These are phyloP conservation scores for Whalleya microplaca DNA, from an alignment of 2,329 filamentous ascomycete genomes.

Conservation along the genomic window DNA sequence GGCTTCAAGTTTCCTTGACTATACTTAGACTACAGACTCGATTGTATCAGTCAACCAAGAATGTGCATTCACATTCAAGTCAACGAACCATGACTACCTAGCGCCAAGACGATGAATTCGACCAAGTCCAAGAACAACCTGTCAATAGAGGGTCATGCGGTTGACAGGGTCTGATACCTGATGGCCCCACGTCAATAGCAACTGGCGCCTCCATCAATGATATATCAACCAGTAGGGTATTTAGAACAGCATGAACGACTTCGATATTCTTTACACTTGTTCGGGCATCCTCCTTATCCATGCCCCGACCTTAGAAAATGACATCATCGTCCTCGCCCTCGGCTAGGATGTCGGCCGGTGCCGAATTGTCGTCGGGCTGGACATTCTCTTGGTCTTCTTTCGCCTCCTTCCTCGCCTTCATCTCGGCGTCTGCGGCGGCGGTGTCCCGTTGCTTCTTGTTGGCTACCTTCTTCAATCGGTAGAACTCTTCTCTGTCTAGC, in stretches of 20 bases:
- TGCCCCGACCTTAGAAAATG: conserved; percentile 65
- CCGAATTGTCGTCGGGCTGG: conserved; percentile 45
- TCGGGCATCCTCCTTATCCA: not conserved
- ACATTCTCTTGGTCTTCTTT: conserved; percentile 45
- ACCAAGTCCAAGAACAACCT: too few species aligned
- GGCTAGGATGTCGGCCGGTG: conserved; percentile 68
- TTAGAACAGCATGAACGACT: not conserved
- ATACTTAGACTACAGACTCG: too few species aligned
- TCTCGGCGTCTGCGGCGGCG: conserved; percentile 72
- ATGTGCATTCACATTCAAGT: too few species aligned
- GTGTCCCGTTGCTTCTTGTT: conserved; percentile 81
- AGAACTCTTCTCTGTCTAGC: conserved; percentile 97
- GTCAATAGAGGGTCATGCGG: too few species aligned
- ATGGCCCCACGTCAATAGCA: too few species aligned
- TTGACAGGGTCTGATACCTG: too few species aligned
- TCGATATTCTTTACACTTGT: not conserved
- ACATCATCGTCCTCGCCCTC: conserved; percentile 82
- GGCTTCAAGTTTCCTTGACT: too few species aligned
- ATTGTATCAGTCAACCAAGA: too few species aligned
- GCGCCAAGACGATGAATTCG: too few species aligned
- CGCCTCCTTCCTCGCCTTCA: conserved; percentile 71
- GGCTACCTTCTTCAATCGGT: conserved; percentile 92
- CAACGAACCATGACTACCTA: too few species aligned
- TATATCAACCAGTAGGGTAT: not conserved
- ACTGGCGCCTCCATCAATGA: too few species aligned